Conservation (phyloP, 1,139 yeast species). For the Kazachstania sp. region DNA sequence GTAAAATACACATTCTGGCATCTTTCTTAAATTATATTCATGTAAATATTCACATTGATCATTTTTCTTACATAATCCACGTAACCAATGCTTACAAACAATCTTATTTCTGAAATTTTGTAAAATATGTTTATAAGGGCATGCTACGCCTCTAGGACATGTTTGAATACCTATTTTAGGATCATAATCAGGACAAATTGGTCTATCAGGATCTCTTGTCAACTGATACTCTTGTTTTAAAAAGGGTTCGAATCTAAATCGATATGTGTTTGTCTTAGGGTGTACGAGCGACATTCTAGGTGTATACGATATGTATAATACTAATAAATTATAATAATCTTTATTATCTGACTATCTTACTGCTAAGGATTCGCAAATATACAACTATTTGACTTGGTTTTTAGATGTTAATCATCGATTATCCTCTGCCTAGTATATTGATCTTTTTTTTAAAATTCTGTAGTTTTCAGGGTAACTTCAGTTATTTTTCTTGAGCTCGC, state of each 20-base stretch:
- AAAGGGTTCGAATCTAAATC: conserved; percentile 78
- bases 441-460: no score
- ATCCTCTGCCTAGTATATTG: neutral
- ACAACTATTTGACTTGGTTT: no score
- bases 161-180: conserved; percentile 45
- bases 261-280: conserved; percentile 35
- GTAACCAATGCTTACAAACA: conserved; percentile 96
- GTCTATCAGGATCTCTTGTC: conserved; percentile 83
- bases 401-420: no score
- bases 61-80: conserved; percentile 94
- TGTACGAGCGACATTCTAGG: conserved; percentile 27
- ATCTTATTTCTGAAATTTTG: conserved; percentile 76
- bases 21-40: conserved; percentile 85
- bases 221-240: conserved; percentile 72
- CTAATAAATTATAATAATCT: no score
- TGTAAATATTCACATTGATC: conserved; percentile 95
- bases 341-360: no score
- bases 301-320: neutral
- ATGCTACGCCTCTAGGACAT: conserved; percentile 77
- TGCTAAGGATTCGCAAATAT: no score
- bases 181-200: conserved; percentile 70
- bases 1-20: conserved; percentile 94
- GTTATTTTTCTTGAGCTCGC: no score
- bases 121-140: conserved; percentile 84
- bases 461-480: no score